A percentile compares a stretch with the other conserved stretches of the same genome.
phyloP scores from a whole-genome alignment of 192 early-diverging fungal species.

The Chytriomyces hyalinus region DNA sequence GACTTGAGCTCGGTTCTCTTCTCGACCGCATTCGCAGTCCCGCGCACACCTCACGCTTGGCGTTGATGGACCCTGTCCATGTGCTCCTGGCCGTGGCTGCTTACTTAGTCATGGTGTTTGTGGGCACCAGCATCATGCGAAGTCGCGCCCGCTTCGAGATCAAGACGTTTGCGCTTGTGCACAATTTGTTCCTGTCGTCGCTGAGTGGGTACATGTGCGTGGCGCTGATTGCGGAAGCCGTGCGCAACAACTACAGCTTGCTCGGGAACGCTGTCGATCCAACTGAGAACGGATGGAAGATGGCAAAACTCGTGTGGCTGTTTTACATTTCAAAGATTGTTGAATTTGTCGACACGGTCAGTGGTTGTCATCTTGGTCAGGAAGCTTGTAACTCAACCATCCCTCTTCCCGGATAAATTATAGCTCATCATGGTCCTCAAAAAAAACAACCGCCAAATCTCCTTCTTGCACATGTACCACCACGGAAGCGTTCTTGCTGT shows the following conservation, averaged over 20 bases:
- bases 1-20: too few species aligned
- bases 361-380: not conserved
- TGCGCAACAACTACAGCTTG: conserved; percentile 49
- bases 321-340: conserved; percentile 67
- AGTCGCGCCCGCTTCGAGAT: conserved; percentile 49
- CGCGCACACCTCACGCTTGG: conserved; percentile 41
- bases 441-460: conserved; percentile 69
- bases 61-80: conserved; percentile 68
- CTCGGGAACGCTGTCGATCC: conserved; percentile 62
- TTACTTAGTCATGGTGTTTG: conserved; percentile 53
- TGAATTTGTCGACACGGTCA: conserved; percentile 65
- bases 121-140: conserved; percentile 60
- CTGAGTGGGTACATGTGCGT: conserved; percentile 66
- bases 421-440: conserved; percentile 68
- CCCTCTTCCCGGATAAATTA: not conserved
- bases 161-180: conserved; percentile 55
- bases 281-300: conserved; percentile 55
- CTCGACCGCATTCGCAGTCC: not conserved
- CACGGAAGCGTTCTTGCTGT: conserved; percentile 65
- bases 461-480: conserved; percentile 70
- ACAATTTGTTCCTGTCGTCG: conserved; percentile 59
- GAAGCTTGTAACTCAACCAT: not conserved
- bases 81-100: conserved; percentile 52
- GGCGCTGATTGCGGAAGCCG: conserved; percentile 53
- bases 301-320: conserved; percentile 69